Base-by-base conservation (phyloP, 176 grass and related monocot species). In the Ampelocalamus luodianensis region DNA sequence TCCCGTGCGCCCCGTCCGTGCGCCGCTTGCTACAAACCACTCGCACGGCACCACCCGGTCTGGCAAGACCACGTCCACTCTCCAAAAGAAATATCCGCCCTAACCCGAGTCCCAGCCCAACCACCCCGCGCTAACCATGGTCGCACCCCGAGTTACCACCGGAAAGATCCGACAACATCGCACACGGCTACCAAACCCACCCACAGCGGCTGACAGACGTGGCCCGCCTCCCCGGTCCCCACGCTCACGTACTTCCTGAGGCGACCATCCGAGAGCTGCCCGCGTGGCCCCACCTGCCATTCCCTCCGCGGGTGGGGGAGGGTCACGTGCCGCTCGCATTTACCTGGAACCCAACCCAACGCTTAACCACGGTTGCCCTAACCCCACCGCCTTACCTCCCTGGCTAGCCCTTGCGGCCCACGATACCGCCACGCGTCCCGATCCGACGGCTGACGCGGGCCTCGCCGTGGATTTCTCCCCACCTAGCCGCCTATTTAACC, bases 401-500 rank as follows among this genome's bases (percentile, higher is more conserved):
- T 4, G 72, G 79, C 76, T 76, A 82, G 1, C 10, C 0, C 10
- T 6, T 0, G 37, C 4, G 0, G 1, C 23, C 15, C 40, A 0
- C 4, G 64, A 90, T 90, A 1, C 0, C 3, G 34, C 18, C 88
- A 93, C 88, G 79, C 39, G 80, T 85, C 65, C 24, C 0, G 3
- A 93, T 93, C 88, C 0, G 55, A 93, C 74, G 79, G 85, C 49
- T 3, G 14, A 0, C 11, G 55, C 6, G 0, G 1, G 14, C 1
- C 1, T 18, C 39, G 48, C 4, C 51, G 1, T 13, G 20, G 16
- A 29, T 24, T 60, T 60, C 56, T 23, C 10, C 58, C 4, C n/a
- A 24, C 71, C 23, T 11, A 22, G 12, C 77, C 44, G 64, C 3
- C 72, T 91, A 91, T 86, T 91, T 87, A 91, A 74, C 65, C 53